phyloP scores from a whole-genome alignment of 129 eudicot genomes.

The Ambrosia trifida region DNA sequence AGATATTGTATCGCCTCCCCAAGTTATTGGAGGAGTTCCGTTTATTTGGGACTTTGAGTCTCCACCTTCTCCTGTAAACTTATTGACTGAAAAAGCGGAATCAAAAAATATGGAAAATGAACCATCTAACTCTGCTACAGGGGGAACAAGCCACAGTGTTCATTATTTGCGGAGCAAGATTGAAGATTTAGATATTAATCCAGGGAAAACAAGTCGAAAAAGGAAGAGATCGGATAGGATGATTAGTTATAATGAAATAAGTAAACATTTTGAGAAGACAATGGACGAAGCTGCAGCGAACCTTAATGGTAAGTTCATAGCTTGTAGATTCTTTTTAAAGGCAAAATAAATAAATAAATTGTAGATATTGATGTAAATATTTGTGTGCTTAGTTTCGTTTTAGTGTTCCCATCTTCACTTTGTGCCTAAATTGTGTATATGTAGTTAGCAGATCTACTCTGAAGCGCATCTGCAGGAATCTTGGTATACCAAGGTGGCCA shows the following conservation, averaged over 20 bases:
- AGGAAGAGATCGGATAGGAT: neutral
- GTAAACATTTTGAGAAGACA: slow-evolving; percentile 8
- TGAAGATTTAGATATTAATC: slow-evolving; percentile 3
- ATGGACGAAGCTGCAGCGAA: slow-evolving; percentile 14
- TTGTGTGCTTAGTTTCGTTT: neutral
- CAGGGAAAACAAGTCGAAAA: neutral
- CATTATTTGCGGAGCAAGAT: neutral
- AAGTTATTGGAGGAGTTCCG: slow-evolving; percentile 2
- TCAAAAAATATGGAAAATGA: neutral
- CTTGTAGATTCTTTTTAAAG: neutral
- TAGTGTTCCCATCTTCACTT: neutral
- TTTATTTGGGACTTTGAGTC: neutral
- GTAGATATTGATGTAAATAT: neutral
- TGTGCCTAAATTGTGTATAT: neutral
- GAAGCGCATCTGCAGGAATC: slow-evolving; percentile 14
- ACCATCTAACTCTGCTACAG: neutral
- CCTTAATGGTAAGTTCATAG: slow-evolving; percentile 9
- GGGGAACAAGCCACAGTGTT: slow-evolving; percentile 12
- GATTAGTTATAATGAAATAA: neutral
- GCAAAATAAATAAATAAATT: too few species aligned
- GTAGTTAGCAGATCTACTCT: slow-evolving; percentile 20
- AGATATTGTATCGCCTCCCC: neutral
- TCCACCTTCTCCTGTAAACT: neutral
- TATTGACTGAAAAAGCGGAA: slow-evolving; percentile 8
- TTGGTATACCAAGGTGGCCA: slow-evolving; percentile 21